Conservation (phyloP, 1,284 basidiomycete species). For the Ustilago esculenta region DNA sequence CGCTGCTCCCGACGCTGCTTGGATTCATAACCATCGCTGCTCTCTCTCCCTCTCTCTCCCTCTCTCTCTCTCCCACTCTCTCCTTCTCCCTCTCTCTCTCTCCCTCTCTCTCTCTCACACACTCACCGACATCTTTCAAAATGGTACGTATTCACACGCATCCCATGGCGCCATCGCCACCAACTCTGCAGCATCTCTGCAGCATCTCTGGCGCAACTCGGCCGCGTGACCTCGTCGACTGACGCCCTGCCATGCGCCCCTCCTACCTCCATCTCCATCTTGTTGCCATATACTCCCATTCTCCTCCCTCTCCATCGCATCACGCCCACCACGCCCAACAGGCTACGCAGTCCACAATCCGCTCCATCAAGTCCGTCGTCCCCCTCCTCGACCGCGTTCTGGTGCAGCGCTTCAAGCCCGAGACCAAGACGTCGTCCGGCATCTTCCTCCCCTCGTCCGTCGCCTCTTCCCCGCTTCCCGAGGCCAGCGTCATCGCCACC, state of each 20-base stretch:
- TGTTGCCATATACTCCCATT: not conserved
- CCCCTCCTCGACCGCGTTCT: slow-evolving; percentile 96
- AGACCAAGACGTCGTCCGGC: slow-evolving; percentile 71
- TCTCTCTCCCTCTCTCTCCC: no score
- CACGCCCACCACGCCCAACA: not conserved
- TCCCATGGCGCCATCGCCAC: no score
- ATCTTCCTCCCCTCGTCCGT: slow-evolving; percentile 91
- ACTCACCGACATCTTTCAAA: slow-evolving; percentile 9
- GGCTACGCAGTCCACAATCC: slow-evolving; percentile 61
- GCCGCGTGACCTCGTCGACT: no score
- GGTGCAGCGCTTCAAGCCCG: slow-evolving; percentile 95
- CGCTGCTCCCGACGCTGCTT: no score
- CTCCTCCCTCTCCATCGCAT: not conserved
- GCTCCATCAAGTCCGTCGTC: slow-evolving; percentile 86
- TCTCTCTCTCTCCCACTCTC: slow-evolving; percentile 3
- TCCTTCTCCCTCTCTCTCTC: not conserved
- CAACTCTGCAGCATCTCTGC: no score
- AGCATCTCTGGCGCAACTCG: no score
- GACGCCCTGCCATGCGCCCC: no score
- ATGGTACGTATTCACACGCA: slow-evolving; percentile 36
- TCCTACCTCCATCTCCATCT: no score
- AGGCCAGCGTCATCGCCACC: slow-evolving; percentile 94
- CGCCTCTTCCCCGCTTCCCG: slow-evolving; percentile 84
- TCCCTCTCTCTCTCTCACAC: no score
- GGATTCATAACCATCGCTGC: no score